Conservation (phyloP, 148 eudicot species). For the Silene uniflora region DNA sequence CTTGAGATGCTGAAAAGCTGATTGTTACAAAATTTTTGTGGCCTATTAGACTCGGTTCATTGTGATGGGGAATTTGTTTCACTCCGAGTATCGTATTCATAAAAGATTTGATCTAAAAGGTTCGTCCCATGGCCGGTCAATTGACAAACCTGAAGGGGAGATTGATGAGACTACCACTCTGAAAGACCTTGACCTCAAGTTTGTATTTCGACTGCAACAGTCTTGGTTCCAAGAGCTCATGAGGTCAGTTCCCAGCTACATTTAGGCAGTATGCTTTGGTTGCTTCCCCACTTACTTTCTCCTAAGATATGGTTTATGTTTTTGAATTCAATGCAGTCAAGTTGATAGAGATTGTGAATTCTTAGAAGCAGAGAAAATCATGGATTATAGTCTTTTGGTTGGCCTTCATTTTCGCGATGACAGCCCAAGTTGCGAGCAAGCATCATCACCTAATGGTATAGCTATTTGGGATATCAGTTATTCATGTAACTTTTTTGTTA, state of each 20-base stretch:
- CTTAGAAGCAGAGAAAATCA: conserved; percentile 44
- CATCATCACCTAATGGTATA: conserved; percentile 33
- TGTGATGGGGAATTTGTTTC: conserved; percentile 95
- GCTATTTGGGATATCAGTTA: not conserved
- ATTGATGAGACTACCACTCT: conserved; percentile 95
- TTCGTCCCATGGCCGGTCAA: conserved; percentile 85
- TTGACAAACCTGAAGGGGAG: conserved; percentile 79
- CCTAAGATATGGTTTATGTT: not conserved
- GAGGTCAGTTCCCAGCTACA: conserved; percentile 48
- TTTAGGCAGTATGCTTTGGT: not conserved
- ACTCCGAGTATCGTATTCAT: conserved; percentile 86
- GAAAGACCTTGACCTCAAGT: conserved; percentile 91
- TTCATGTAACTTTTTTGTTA: not conserved
- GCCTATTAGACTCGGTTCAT: conserved; percentile 70
- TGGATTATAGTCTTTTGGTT: conserved; percentile 47
- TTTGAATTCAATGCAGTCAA: conserved; percentile 29
- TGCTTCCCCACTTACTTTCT: conserved; percentile 1
- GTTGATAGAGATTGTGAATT: conserved; percentile 47
- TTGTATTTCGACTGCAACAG: conserved; percentile 70
- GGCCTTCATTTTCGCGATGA: conserved; percentile 46
- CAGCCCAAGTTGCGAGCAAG: conserved; percentile 27
- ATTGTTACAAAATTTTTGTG: conserved; percentile 10
- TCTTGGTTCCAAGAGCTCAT: conserved; percentile 86
- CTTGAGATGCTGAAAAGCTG: conserved; percentile 10
- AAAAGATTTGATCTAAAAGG: conserved; percentile 93